Conservation (phyloP, 2,329 filamentous ascomycete species). For the Cladosporium sp. region DNA sequence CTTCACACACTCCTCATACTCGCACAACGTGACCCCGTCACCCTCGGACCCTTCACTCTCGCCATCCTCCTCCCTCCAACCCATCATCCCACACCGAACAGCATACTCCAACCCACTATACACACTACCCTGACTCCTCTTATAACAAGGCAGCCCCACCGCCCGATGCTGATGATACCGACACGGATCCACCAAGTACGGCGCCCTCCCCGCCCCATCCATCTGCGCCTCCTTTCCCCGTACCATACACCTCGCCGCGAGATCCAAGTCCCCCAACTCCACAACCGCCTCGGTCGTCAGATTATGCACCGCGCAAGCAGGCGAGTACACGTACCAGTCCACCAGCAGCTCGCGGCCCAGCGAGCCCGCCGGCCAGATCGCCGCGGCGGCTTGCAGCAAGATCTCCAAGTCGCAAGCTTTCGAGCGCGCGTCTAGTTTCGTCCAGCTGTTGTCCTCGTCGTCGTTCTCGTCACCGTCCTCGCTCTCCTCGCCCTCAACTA, state of each 20-base stretch:
- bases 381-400: background rate
- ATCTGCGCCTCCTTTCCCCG: slow-evolving; percentile 3
- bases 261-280: slow-evolving; percentile 3
- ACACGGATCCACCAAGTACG: slow-evolving; percentile 1
- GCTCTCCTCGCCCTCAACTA: background rate
- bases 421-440: background rate
- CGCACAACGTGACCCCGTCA: background rate
- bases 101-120: slow-evolving; percentile 1
- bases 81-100: background rate
- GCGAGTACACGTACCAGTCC: slow-evolving; percentile 5
- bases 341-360: slow-evolving; percentile 1
- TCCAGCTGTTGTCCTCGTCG: background rate
- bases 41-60: background rate
- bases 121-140: slow-evolving; percentile 5
- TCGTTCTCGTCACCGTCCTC: background rate
- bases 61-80: background rate
- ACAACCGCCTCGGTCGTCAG: background rate
- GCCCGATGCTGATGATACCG: slow-evolving; percentile 5
- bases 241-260: slow-evolving; percentile 7
- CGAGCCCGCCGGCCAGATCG: slow-evolving; percentile 5
- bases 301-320: background rate
- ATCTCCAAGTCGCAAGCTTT: slow-evolving; percentile 1
- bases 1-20: slow-evolving; percentile 1
- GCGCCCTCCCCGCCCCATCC: background rate
- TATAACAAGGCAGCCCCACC: background rate